phyloP scores from a whole-genome alignment of 2,329 filamentous ascomycete species.

The Apiospora arundinis region DNA sequence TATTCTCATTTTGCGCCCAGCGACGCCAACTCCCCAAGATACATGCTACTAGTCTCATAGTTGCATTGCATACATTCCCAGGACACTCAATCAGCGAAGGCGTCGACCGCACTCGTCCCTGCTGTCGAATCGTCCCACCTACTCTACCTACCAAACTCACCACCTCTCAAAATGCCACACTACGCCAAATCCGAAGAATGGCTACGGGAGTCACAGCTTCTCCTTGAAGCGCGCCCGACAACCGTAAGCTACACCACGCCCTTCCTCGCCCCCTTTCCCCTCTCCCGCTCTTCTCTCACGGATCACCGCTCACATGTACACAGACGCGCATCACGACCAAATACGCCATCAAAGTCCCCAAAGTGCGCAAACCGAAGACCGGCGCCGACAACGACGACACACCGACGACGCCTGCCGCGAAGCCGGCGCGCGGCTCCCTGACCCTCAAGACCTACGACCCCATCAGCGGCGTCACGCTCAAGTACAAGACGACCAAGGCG shows the following conservation, averaged over 20 bases:
- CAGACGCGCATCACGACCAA: slow-evolving; percentile 92
- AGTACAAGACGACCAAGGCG: slow-evolving; percentile 90
- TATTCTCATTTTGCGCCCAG: background rate
- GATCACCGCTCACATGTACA: slow-evolving; percentile 26
- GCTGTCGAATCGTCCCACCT: background rate
- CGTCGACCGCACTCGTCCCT: background rate
- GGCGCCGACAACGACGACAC: slow-evolving; percentile 36
- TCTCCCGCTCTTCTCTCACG: background rate
- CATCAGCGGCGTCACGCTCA: slow-evolving; percentile 78
- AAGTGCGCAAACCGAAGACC: slow-evolving; percentile 33
- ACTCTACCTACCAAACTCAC: background rate
- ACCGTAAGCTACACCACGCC: slow-evolving; percentile 61
- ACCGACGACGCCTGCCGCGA: slow-evolving; percentile 34
- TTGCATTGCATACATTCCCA: background rate
- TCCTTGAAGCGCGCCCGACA: slow-evolving; percentile 84
- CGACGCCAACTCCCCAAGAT: background rate
- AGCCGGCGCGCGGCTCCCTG: slow-evolving; percentile 69
- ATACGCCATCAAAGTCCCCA: slow-evolving; percentile 69
- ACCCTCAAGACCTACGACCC: slow-evolving; percentile 92
- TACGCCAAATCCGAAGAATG: slow-evolving; percentile 86
- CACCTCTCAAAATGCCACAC: slow-evolving; percentile 68
- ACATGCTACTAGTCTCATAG: background rate
- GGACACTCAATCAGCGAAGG: background rate
- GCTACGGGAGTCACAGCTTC: slow-evolving; percentile 84
- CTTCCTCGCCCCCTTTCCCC: background rate